phyloP scores from a whole-genome alignment of 1,284 basidiomycete species.

The Tranzscheliella williamsii region DNA sequence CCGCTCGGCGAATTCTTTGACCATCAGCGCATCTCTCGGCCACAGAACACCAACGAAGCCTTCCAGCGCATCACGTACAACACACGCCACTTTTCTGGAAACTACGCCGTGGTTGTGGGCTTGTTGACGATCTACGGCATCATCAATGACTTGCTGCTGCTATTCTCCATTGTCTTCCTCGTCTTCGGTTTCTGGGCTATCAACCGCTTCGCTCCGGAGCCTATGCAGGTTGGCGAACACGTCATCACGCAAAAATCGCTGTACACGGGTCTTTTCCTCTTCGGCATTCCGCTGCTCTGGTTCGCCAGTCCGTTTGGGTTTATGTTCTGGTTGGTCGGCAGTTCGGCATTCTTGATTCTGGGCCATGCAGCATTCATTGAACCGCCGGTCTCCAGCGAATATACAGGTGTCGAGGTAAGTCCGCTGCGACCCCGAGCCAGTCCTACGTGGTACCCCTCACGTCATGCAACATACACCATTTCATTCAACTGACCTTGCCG shows the following conservation, averaged over 20 bases:
- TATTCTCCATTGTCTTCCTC: conserved; percentile 84
- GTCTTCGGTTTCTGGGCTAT: conserved; percentile 88
- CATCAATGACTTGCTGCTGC: conserved; percentile 79
- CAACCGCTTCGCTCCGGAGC: conserved; percentile 73
- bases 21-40: conserved; percentile 78
- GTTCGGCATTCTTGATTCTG: conserved; percentile 65
- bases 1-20: conserved; percentile 74
- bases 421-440: no score
- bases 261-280: conserved; percentile 66
- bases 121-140: conserved; percentile 85
- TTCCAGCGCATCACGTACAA: conserved; percentile 83
- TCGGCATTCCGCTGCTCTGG: conserved; percentile 59
- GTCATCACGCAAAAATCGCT: conserved; percentile 74
- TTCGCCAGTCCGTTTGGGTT: conserved; percentile 53
- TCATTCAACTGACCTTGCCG: no score
- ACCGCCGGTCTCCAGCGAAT: conserved; percentile 86
- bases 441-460: no score
- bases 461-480: no score
- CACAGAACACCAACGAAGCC: conserved; percentile 68
- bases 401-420: conserved; percentile 73
- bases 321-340: conserved; percentile 62
- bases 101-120: conserved; percentile 82
- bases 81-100: conserved; percentile 67
- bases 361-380: conserved; percentile 80
- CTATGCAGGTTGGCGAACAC: conserved; percentile 72